phyloP scores from a whole-genome alignment of 2,329 filamentous ascomycete genomes.

The Aspergillus brasiliensis region DNA sequence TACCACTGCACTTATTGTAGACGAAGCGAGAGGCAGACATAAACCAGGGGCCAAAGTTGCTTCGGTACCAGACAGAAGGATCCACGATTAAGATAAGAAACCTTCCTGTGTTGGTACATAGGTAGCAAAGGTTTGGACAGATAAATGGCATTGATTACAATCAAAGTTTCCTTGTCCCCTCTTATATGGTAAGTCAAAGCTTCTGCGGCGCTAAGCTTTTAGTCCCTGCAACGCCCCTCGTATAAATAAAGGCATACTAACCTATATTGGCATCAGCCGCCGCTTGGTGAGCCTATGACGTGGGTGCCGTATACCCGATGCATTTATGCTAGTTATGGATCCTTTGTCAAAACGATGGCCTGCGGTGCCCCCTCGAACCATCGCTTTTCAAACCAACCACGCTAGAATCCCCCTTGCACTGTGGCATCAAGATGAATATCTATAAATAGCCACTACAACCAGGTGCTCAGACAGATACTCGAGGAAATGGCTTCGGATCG shows the following conservation, averaged over 20 bases:
- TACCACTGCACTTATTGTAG: not conserved
- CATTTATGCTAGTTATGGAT: not conserved
- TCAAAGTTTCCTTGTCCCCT: too few species aligned
- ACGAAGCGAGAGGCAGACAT: not conserved
- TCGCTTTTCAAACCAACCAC: not conserved
- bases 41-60: not conserved
- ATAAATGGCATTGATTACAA: not conserved
- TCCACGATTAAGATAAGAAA: not conserved
- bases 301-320: conserved; percentile 4
- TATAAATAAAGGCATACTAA: too few species aligned
- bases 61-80: not conserved
- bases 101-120: not conserved
- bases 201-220: too few species aligned
- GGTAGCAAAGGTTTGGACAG: not conserved
- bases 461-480: conserved; percentile 5
- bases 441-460: not conserved
- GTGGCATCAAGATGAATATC: conserved; percentile 2
- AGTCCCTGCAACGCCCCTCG: too few species aligned
- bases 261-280: too few species aligned
- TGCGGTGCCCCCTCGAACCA: not conserved
- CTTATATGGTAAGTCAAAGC: too few species aligned
- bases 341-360: not conserved
- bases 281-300: too few species aligned
- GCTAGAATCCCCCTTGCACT: not conserved
- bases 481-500: not conserved